Base-by-base conservation (phyloP, 1,284 basidiomycete species). In the Prillingera fragicola region DNA sequence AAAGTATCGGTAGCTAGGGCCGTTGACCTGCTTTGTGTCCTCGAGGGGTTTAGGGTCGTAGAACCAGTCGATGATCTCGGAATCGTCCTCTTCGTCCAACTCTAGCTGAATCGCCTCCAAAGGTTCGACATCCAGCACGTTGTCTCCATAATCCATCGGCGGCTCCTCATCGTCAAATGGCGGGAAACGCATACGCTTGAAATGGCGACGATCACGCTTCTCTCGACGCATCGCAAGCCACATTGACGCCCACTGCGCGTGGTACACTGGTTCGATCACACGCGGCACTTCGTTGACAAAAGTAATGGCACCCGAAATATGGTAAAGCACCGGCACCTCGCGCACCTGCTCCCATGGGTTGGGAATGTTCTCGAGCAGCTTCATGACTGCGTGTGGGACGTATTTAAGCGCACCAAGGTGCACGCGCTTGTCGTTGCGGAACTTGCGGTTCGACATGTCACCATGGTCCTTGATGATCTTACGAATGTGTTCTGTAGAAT, bases 151-250 rank as follows among this genome's bases (percentile, higher is more conserved):
- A 69, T 97, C 92, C 68, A 95, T 80, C 10, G 92, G 91, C 12
- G 91, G 95, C 67, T 99, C 95, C 73, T 99, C 95, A 64, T 99
- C 95, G 62, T 99, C 95, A 63, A 98, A 99, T 0, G 95, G 95
- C 27, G 95, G 95, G 75, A 99, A 99, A n/a, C 95, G 84, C 92
- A 99, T 98, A 41, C 95, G 88, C 76, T 99, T 99, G 76, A 99
- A 98, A 70, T 99, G 95, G 42, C 95, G 78, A 65, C 95, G 87
- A 70, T 99, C 95, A 48, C 95, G 83, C 78, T 99, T 99, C 75
- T 99, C 95, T 57, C 95, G 78, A 56, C 95, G 80, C 95, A 98
- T 98, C 17, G 95, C 94, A 28, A 99, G 78, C 95, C 95, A 99
- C 95, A 98, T 98, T 4, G 89, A 87, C 61, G 90, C 92, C 95